Conservation (phyloP, 306 rosid genomes). For the Alnus glutinosa region DNA sequence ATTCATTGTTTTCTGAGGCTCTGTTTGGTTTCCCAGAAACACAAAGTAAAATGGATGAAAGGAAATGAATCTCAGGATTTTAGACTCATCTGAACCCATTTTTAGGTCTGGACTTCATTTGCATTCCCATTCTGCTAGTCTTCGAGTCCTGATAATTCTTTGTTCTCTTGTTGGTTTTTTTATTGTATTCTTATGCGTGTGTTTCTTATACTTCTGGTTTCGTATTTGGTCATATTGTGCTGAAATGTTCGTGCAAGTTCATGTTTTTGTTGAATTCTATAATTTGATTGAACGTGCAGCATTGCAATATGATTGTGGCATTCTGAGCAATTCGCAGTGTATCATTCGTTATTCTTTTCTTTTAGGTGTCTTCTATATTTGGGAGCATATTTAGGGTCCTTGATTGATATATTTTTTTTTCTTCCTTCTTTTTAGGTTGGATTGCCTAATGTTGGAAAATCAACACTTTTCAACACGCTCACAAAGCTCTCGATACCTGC, state of each 20-base stretch:
- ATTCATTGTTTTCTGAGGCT: not conserved
- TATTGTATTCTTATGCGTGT: not conserved
- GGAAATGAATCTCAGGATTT: not conserved
- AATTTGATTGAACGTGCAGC: not conserved
- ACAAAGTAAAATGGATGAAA: not conserved
- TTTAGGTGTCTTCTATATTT: not conserved
- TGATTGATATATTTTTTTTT: not conserved
- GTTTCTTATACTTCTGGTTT: not conserved
- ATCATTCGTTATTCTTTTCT: not conserved
- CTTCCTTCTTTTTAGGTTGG: slow-evolving; percentile 70
- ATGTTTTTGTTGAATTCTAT: not conserved
- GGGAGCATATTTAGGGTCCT: not conserved
- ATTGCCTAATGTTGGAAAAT: slow-evolving; percentile 98
- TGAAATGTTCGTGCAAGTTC: not conserved
- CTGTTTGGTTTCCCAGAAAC: not conserved
- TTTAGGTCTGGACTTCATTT: not conserved
- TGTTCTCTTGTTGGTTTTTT: not conserved
- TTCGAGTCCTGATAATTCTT: not conserved
- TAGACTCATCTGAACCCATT: not conserved
- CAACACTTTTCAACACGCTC: slow-evolving; percentile 93
- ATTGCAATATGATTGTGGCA: not conserved
- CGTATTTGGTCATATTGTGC: not conserved
- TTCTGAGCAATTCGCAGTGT: not conserved
- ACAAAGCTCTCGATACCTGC: slow-evolving; percentile 93
- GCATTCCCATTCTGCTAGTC: not conserved